Evolutionary conservation across 2,329 filamentous ascomycete genomes (phyloP).

Genomic region (Akanthomyces dipterigenus): DNA sequence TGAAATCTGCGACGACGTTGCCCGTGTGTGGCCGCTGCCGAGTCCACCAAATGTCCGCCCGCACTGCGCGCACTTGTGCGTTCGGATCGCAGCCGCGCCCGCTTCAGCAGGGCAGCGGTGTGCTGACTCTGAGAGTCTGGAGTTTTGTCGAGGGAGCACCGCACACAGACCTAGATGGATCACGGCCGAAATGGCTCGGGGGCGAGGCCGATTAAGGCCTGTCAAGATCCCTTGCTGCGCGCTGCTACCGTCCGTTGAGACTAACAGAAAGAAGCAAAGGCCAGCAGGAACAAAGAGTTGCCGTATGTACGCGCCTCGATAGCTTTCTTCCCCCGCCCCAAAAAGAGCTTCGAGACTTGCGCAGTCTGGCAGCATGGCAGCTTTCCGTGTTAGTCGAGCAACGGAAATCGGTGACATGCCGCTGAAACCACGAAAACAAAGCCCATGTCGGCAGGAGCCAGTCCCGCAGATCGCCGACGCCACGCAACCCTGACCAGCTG

Average conservation of each 20-base stretch:
- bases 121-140: not conserved
- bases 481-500: slow-evolving; percentile 14
- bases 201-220: not conserved
- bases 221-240: not conserved
- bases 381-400: not conserved
- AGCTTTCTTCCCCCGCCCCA: not conserved
- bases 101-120: slow-evolving; percentile 4
- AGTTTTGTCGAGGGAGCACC: not conserved
- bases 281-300: not conserved
- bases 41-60: not conserved
- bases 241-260: not conserved
- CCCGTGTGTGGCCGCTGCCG: not conserved
- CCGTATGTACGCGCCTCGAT: slow-evolving; percentile 1
- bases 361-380: not conserved
- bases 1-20: not conserved
- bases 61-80: not conserved
- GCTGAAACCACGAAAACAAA: slow-evolving; percentile 4
- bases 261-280: not conserved
- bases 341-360: not conserved
- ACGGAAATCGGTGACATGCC: not conserved
- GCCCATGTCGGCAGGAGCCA: not conserved
- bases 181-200: slow-evolving; percentile 9
- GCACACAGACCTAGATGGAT: no score
- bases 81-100: not conserved
- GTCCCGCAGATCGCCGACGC: slow-evolving; percentile 10